phyloP scores from a whole-genome alignment of 106 monocot genomes.

The Chionographis japonica region DNA sequence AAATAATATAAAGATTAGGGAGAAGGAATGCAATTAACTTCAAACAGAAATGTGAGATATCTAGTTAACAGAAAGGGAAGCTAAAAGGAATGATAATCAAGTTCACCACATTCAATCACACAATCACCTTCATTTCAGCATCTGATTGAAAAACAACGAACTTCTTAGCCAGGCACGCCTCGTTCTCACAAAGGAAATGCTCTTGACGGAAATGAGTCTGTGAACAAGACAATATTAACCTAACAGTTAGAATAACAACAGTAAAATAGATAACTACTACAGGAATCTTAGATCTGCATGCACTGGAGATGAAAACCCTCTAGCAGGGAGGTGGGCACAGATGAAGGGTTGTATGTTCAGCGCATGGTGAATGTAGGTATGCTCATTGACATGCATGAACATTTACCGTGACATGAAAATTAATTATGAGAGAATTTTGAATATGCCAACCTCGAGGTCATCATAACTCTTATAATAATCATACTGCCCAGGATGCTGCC shows the following conservation, averaged over 20 bases:
- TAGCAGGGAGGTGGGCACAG: too few species aligned
- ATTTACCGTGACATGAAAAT: too few species aligned
- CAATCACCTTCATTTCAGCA: slow-evolving; percentile 80
- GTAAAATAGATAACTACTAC: background rate
- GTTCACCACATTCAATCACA: background rate
- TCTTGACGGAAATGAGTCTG: slow-evolving; percentile 92
- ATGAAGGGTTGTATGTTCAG: too few species aligned
- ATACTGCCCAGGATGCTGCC: slow-evolving; percentile 88
- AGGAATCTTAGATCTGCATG: background rate
- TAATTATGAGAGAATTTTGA: background rate
- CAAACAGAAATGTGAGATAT: background rate
- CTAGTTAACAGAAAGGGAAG: background rate
- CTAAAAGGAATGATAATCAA: background rate
- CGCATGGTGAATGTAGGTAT: too few species aligned
- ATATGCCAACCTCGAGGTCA: slow-evolving; percentile 69
- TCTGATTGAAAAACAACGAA: slow-evolving; percentile 88
- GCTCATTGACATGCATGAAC: too few species aligned
- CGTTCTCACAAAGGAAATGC: slow-evolving; percentile 88
- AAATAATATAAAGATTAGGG: background rate
- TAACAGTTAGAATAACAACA: background rate
- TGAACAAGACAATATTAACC: background rate
- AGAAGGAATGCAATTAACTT: too few species aligned
- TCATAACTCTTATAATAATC: slow-evolving; percentile 92
- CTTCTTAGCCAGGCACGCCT: slow-evolving; percentile 80
- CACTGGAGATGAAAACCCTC: background rate